Base-by-base conservation (phyloP, 2,329 filamentous ascomycete genomes). In the Fusarium sp. region DNA sequence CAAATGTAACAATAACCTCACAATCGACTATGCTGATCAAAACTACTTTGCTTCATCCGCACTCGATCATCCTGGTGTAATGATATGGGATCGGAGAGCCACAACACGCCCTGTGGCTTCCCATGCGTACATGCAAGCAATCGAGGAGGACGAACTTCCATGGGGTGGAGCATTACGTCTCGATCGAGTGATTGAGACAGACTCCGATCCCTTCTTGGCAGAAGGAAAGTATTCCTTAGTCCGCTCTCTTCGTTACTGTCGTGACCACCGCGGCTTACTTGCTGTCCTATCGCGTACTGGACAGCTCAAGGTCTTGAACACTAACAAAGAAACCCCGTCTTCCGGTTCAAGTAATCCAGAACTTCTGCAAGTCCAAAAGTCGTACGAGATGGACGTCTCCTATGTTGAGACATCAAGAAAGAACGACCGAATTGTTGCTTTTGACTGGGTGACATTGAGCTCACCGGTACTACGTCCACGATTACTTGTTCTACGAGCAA, bases 11-110 rank as follows among this genome's bases (percentile, higher is more conserved):
- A 91, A 91, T 72, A 91, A 91, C 69, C 78, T 96, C 57, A 88
- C 92, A 18, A 92, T 96, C 64, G 92, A 96, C 80, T 92, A 92
- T 64, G 84, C 89, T 23, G 91, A 97, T 72, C 89, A 91, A 69
- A 94, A 96, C 73, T 95, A 94, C 78, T 95, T 96, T 80, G 90
- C 93, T 2, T 94, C 93, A 2, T 93, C 92, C 16, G 90, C 91
- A 4, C 82, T 93, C 14, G 91, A 93, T 62, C 90, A 93, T 51
- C 90, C 92, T 1, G 89, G 89, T 10, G 85, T 95, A 53, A 90
- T 91, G 77, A 85, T 95, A 31, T 95, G 92, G 92, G 92, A 95
- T 76, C 88, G 90, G 26, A 89, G 92, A 44, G 86, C 86, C n/a
- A 84, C 83, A 14, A 82, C 82, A 21, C 84, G 86, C 13, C 79